phyloP scores from a whole-genome alignment of 495 filamentous ascomycete genomes.

The Cairneyella variabilis region DNA sequence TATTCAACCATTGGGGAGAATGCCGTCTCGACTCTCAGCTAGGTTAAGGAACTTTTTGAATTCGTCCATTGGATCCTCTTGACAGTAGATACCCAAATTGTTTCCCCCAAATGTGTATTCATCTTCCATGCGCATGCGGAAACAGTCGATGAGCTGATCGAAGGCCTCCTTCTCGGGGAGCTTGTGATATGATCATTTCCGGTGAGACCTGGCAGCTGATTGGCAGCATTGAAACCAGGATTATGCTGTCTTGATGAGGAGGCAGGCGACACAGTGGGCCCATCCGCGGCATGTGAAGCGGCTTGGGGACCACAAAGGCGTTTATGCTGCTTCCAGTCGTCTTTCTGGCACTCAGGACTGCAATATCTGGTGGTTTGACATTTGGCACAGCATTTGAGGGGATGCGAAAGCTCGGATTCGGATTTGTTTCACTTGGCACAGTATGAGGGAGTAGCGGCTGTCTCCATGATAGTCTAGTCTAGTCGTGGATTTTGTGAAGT shows the following conservation, averaged over 20 bases:
- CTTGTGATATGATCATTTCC: slow-evolving; percentile 23
- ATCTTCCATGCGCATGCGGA: slow-evolving; percentile 35
- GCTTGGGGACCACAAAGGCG: too few relatives aligned
- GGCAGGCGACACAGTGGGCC: too few relatives aligned
- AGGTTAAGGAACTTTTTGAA: slow-evolving; percentile 31
- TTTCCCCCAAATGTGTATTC: slow-evolving; percentile 26
- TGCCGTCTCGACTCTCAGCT: slow-evolving; percentile 21
- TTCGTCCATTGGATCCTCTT: slow-evolving; percentile 10
- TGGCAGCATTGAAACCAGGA: slow-evolving; percentile 3
- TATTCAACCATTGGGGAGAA: slow-evolving; percentile 36
- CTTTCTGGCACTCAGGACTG: too few relatives aligned
- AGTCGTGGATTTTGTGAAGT: too few relatives aligned
- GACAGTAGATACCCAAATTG: slow-evolving; percentile 26
- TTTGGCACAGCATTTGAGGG: too few relatives aligned
- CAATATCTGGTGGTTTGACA: too few relatives aligned
- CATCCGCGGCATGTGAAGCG: too few relatives aligned
- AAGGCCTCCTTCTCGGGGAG: slow-evolving; percentile 31
- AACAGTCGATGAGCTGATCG: slow-evolving; percentile 35
- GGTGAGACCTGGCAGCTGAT: slow-evolving; percentile 12
- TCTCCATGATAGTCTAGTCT: too few relatives aligned
- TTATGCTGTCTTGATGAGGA: slow-evolving; percentile 4
- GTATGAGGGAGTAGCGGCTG: too few relatives aligned
- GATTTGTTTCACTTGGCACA: too few relatives aligned
- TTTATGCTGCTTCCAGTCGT: too few relatives aligned
- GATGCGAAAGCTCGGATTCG: too few relatives aligned